Conservation (phyloP, 257 asterid genomes). For the Nyctanthes arbortristis region DNA sequence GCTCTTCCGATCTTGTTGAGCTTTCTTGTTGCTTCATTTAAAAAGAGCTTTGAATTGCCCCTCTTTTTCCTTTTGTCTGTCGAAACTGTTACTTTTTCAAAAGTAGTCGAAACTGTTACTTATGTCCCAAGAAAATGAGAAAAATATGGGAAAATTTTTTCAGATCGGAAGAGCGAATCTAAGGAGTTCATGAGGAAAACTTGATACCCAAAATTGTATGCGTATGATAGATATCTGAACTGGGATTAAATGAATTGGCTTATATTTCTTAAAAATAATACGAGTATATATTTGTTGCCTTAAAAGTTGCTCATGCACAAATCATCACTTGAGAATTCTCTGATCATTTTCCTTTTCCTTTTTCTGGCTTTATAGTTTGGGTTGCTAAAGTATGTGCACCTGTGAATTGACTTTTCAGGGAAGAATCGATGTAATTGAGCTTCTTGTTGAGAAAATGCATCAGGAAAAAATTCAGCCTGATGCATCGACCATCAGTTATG, state of each 20-base stretch:
- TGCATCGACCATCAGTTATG: slow-evolving; percentile 67
- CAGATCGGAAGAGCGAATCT: too few relatives aligned
- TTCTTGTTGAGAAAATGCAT: slow-evolving; percentile 71
- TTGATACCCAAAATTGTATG: not conserved
- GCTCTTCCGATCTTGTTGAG: too few relatives aligned
- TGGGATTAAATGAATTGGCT: not conserved
- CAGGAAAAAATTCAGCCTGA: slow-evolving; percentile 73
- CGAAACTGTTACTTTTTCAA: too few relatives aligned
- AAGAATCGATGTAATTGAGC: slow-evolving; percentile 72
- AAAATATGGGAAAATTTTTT: too few relatives aligned
- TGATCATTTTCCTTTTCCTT: not conserved
- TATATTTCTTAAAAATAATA: not conserved
- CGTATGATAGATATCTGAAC: slow-evolving; percentile 7
- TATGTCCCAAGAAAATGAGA: not conserved
- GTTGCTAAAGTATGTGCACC: slow-evolving; percentile 13
- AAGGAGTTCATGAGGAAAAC: slow-evolving; percentile 1
- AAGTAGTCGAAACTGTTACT: too few relatives aligned
- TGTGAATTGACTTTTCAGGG: slow-evolving; percentile 49
- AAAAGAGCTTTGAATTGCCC: not conserved
- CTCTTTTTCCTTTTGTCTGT: not conserved
- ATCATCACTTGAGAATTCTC: not conserved
- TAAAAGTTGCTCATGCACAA: not conserved
- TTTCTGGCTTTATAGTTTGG: not conserved
- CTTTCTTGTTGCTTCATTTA: not conserved
- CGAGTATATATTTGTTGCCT: not conserved